phyloP scores from a whole-genome alignment of 169 alveolate genomes.

The Condylostoma magnum region DNA sequence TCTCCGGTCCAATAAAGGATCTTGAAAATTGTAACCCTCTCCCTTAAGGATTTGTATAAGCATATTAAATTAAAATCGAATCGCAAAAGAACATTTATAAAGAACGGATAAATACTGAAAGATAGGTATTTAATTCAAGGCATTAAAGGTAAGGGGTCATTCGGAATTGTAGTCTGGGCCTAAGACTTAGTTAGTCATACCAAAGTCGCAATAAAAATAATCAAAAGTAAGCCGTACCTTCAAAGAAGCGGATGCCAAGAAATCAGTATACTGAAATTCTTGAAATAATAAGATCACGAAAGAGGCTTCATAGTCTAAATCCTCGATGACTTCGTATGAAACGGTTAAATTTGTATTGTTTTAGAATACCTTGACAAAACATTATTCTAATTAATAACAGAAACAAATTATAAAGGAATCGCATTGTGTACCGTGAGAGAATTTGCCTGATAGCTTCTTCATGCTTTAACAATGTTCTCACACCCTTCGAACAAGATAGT shows the following conservation, averaged over 20 bases:
- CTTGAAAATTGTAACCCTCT: too few relatives aligned
- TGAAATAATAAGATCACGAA: background rate
- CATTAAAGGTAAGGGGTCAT: constrained; percentile 11
- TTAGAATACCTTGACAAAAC: background rate
- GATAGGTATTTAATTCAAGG: background rate
- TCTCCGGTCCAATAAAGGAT: too few relatives aligned
- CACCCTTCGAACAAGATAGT: constrained; percentile 42
- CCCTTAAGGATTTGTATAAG: too few relatives aligned
- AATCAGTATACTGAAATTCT: background rate
- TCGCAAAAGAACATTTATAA: too few relatives aligned
- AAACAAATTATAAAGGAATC: constrained; percentile 1
- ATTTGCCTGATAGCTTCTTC: constrained; percentile 17
- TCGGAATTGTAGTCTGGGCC: constrained; percentile 12
- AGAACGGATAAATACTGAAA: constrained; percentile 1
- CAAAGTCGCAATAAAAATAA: constrained; percentile 20
- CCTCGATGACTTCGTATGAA: background rate
- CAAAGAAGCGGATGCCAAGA: background rate
- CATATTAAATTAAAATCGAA: too few relatives aligned
- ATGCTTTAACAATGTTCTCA: background rate
- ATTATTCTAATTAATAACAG: background rate
- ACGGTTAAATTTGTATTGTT: constrained; percentile 4
- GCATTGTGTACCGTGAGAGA: background rate
- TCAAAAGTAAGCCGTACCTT: background rate
- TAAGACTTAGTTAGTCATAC: background rate
- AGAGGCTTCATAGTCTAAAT: background rate